phyloP scores from a whole-genome alignment of 2,329 filamentous ascomycete genomes.

The Albophoma yamanashiensis region DNA sequence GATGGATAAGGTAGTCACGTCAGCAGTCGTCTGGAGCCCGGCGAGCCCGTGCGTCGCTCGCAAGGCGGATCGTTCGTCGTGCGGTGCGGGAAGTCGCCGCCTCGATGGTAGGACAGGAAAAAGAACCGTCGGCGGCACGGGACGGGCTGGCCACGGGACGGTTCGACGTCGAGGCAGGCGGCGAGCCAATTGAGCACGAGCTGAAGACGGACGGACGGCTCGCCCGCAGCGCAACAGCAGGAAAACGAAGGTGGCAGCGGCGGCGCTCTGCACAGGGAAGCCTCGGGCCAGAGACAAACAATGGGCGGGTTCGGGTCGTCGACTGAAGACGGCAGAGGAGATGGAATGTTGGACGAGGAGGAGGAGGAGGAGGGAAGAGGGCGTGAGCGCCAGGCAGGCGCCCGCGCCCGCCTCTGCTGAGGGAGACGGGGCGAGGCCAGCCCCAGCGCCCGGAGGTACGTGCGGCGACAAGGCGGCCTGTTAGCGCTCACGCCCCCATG shows the following conservation, averaged over 20 bases:
- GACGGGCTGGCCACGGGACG: background rate
- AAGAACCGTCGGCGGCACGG: background rate
- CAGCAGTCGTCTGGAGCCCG: background rate
- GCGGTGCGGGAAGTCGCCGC: background rate
- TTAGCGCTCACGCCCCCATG: background rate
- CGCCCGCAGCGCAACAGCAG: background rate
- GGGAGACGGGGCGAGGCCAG: background rate
- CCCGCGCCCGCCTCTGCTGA: background rate
- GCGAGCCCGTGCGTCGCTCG: background rate
- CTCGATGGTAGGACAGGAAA: background rate
- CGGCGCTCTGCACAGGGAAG: background rate
- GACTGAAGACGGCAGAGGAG: background rate
- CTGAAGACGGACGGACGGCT: background rate
- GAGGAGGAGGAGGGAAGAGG: background rate
- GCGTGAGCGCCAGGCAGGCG: background rate
- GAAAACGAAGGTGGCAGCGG: background rate
- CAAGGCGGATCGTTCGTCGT: background rate
- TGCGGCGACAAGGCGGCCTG: background rate
- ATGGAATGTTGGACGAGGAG: background rate
- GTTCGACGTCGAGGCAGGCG: background rate
- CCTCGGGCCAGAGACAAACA: background rate
- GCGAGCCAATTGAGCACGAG: background rate
- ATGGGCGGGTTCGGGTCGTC: background rate
- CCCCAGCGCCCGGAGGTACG: background rate
- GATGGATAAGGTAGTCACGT: background rate